Evolutionary conservation across 345 rosid species (phyloP), one percentile per base, ranked within the genome.

Genomic region (Acer campestre): DNA sequence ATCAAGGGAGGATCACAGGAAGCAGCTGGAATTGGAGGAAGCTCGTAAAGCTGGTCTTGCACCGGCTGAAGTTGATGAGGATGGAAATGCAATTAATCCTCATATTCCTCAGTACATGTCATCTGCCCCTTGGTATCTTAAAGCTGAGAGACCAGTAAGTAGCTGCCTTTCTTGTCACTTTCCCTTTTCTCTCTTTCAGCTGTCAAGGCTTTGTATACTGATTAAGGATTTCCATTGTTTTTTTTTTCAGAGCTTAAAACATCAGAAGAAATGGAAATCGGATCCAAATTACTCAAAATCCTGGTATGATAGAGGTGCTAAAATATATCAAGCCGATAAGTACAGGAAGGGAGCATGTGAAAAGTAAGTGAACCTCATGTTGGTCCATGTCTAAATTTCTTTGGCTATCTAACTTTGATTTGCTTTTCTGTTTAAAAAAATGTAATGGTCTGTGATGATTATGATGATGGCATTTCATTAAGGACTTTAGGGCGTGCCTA

Each of bases 1-100:
- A 76, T 89, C 91, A 6, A 88, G 91, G 78, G 90, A 89, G 84
- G 93, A 88, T 14, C 93, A 89, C 20, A 35, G 91, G 76, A 89
- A 91, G 77, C 95, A 84, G 58, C 59, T 84, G 11, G 93, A 91
- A 83, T 78, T 91, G 71, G 90, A 88, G 72, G 91, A 89, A 79
- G 93, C 93, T 0, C 88, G 95, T 40, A 89, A 89, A 80, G 95
- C 93, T 1, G 95, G 93, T 38, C 95, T 91, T 80, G 95, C 95
- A 1, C 95, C 92, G 0, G 93, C 93, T 31, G 95, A 91, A 77
- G 84, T 91, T 25, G 95, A 91, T 64, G 93, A 89, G 48, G 95
- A 87, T 85, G 95, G 95, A n/a, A 91, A 88, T 35, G 92, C 86
- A 62, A 91, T 91, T 27, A 91, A 91, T 71, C 95, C 92, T 73